Base-by-base conservation (phyloP, 768 basidiomycete species). In the Boletus vinaceobasis region DNA sequence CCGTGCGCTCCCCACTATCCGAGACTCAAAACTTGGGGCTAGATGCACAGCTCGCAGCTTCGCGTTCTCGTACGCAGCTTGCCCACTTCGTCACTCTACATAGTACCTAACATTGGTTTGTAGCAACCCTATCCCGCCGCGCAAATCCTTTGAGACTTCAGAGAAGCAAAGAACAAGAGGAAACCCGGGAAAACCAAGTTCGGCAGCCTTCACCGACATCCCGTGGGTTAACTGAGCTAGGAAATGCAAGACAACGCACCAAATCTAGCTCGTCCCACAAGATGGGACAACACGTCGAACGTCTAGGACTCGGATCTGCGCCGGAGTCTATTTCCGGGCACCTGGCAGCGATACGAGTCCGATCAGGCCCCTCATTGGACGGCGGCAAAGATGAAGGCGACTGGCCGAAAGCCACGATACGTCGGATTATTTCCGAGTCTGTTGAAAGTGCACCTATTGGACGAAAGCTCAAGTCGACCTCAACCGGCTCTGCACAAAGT, bases 281-380 rank as follows among this genome's bases (percentile, higher is more conserved):
- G 50, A 40, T 23, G 23, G 52, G 40, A 13, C 58, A 44, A 56
- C 53, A 39, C 44, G 14, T 48, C 8, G 46, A 50, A 43, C 43
- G 9, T 40, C 33, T 68, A 23, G 58, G 60, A 23, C 57, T 60
- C 15, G 65, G 66, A 23, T 35, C 58, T 26, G 59, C 52, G 9
- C 64, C 66, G 0, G 64, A 68, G 39, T 70, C 67, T 21, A 69
- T 69, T 35, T 69, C 67, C 1, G 64, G 58, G 9, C 69, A 69
- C 50, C 19, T 69, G 26, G 69, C 61, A 36, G 42, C 59, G 17
- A 60, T 59, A 43, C 65, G 62, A 49, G 52, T 59, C 29, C 52
- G 50, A 27, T 63, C 69, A 33, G 48, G 59, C 51, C 56, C 66
- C 10, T 47, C 19, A 7, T 33, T 36, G 26, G 36, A 55, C 31